Base-by-base conservation (phyloP, 2,329 filamentous ascomycete genomes). In the Colletotrichum sp. region DNA sequence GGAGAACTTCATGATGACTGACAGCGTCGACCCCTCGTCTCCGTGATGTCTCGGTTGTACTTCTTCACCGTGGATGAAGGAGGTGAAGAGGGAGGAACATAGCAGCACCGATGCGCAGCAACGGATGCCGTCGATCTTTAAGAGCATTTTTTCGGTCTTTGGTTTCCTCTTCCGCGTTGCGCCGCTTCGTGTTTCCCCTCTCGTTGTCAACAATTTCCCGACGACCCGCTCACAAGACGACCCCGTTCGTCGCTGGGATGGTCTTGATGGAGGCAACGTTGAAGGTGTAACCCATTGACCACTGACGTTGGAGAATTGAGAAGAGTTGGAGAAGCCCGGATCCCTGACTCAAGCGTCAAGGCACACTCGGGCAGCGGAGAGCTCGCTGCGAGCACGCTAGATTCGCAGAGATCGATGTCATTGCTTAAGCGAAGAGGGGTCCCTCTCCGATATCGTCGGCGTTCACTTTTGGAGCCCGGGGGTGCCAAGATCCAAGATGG, bases 381-480 rank as follows among this genome's bases (percentile, higher is more conserved):
- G 65, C 27, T 61, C 19, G 15, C 44, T 25, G 68, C 36, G 36
- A 72, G 63, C 55, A 75, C 55, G 55, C 69, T 39, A 67, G 39
- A 72, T 55, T 29, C 52, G 61, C 30, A 69, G 36, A 63, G 72
- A 72, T 67, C 69, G 55, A 72, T 75, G 62, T 62, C 55, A 68
- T 76, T 59, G 29, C 22, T 52, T 52, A 72, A 30, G 69, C 63
- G 63, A 68, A 68, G 55, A 65, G 62, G 57, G 44, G 13, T n/a
- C 16, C 4, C 39, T 34, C 63, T 76, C 73, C 73, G 73, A 76
- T 76, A 69, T 72, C 70, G 69, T 73, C 73, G 70, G 73, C 39
- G 4, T 8, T 61, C 64, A 76, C 39, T 69, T 73, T 25, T 76
- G 44, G 32, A 16, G 15, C 7, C 63, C 69, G 62, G 27, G 30